phyloP scores from a whole-genome alignment of 1,139 yeast species.

The Candida smagusa region DNA sequence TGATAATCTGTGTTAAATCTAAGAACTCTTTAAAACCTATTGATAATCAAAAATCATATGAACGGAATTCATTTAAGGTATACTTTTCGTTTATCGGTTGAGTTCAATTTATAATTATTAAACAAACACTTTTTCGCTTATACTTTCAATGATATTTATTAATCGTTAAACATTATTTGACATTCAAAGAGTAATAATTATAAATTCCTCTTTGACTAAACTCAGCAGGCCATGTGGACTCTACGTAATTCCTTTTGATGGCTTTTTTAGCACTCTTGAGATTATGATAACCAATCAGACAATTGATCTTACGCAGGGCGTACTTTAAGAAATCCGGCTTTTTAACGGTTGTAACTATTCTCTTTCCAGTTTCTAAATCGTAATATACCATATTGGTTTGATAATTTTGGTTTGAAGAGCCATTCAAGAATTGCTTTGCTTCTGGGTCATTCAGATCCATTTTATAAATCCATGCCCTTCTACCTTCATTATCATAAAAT shows the following conservation, averaged over 20 bases:
- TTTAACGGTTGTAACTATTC: constrained; percentile 50
- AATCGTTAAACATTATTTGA: constrained; percentile 20
- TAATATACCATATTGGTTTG: constrained; percentile 44
- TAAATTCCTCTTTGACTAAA: constrained; percentile 68
- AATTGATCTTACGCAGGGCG: constrained; percentile 61
- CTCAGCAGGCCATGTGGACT: constrained; percentile 62
- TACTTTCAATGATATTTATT: background rate
- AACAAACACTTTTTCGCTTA: too few species aligned
- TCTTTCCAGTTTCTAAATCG: constrained; percentile 66
- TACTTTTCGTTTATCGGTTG: too few species aligned
- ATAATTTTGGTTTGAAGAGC: constrained; percentile 9
- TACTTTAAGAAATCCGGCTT: constrained; percentile 61
- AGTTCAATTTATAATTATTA: background rate
- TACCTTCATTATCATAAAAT: constrained; percentile 59
- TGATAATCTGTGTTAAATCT: too few species aligned
- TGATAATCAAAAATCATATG: too few species aligned
- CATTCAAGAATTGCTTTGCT: constrained; percentile 28
- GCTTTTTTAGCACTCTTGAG: constrained; percentile 34
- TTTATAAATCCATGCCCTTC: constrained; percentile 81
- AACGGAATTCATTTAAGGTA: too few species aligned
- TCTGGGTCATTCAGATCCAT: constrained; percentile 36
- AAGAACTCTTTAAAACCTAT: too few species aligned
- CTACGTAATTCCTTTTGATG: constrained; percentile 29
- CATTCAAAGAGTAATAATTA: constrained; percentile 59
- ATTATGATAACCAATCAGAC: constrained; percentile 51